These are phyloP conservation scores for Heterobasidion occidentale DNA, from an alignment of 1,284 basidiomycete species.

Conservation along the genomic window DNA sequence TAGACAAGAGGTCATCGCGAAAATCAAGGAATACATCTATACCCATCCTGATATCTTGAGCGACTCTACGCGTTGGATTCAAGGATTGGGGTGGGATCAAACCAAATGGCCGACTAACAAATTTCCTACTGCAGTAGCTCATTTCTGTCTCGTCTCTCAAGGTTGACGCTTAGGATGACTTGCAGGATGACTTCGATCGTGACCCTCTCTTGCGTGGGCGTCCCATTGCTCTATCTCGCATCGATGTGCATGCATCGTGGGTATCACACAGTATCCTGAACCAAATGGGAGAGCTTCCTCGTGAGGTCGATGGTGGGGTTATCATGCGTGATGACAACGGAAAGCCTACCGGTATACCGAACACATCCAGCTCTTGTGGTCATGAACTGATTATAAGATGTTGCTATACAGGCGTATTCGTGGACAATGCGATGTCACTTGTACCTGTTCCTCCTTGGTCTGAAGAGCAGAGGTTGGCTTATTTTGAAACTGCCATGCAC, in stretches of 20 bases:
- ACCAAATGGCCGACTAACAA: conserved; percentile 43
- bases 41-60: conserved; percentile 46
- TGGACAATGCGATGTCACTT: conserved; percentile 69
- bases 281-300: conserved; percentile 28
- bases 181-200: conserved; percentile 42
- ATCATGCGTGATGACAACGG: conserved; percentile 62
- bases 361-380: conserved; percentile 10
- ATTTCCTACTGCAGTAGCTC: conserved; percentile 71
- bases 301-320: conserved; percentile 64
- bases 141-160: neutral
- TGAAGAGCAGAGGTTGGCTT: conserved; percentile 46
- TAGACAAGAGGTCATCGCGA: conserved; percentile 47
- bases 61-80: conserved; percentile 61
- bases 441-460: conserved; percentile 61
- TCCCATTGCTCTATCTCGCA: conserved; percentile 62
- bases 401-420: conserved; percentile 44
- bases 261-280: conserved; percentile 66
- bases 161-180: conserved; percentile 27
- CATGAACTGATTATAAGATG: neutral
- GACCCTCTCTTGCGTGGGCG: conserved; percentile 59
- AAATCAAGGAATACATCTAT: conserved; percentile 56
- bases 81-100: conserved; percentile 93
- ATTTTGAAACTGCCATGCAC: conserved; percentile 53
- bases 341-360: conserved; percentile 59
- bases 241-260: conserved; percentile 86